Evolutionary conservation across 1,284 basidiomycete genomes (phyloP), one percentile per base, ranked within the genome.

Genomic region (Erythrobasidium hasegawianum): DNA sequence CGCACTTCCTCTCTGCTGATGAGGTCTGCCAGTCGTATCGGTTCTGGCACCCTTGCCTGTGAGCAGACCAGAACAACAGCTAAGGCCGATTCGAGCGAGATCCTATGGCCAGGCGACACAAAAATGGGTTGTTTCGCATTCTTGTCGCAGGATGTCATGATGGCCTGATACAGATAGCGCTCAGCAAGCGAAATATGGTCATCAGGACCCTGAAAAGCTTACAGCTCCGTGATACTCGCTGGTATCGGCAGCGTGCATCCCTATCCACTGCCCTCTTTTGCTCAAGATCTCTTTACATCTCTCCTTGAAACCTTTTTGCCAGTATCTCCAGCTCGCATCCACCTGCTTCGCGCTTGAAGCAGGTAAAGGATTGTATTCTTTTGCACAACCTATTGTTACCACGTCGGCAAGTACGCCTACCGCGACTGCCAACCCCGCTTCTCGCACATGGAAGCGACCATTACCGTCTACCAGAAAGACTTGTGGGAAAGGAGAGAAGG

Each of bases 391-490:
- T n/a, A 76, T 68, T 0, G 75, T 75, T 1, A 74, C 73, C 8
- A 75, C 41, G 1, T 70, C 72, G 1, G 72, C 69, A 43, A 71
- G 56, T 2, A 75, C 68, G 2, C 75, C 75, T 0, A 76, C 69
- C 1, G 70, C 72, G 4, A 71, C 72, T 2, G 75, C 75, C 9
- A 73, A 70, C 1, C 75, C 75, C 9, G 74, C 72, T 69, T 75
- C 61, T 0, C 75, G 68, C 2, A 70, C 70, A 53, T 76, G 75
- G 53, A 75, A 64, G 9, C 75, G 49, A 2, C 76, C 76, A 64
- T 77, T 77, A 3, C 76, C 76, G 33, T 77, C 75, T 1, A 76
- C 72, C 11, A 76, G 57, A 9, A 76, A 59, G 5, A 77, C 58
- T 49, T 76, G 73, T 24, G 75, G 75, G 7, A 72, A 72, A 14